phyloP scores from a whole-genome alignment of 148 eudicot species.

The Fagopyrum esculentum region DNA sequence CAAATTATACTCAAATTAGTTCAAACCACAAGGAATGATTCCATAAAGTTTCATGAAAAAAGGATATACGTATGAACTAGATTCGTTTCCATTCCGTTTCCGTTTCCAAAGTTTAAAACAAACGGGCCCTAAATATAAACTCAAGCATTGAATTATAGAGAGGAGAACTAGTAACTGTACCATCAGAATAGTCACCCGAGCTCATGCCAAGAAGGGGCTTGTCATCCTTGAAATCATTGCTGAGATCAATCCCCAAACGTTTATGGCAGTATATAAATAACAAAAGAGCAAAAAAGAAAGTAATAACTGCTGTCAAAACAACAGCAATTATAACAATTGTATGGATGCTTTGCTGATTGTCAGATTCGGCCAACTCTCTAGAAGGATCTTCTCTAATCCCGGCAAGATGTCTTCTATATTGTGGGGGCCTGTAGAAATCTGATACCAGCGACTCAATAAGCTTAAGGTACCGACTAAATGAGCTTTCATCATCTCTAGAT shows the following conservation, averaged over 20 bases:
- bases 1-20: too few species aligned
- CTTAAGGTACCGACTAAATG: slow-evolving; percentile 37
- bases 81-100: too few species aligned
- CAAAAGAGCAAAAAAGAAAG: slow-evolving; percentile 41
- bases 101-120: too few species aligned
- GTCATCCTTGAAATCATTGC: slow-evolving; percentile 47
- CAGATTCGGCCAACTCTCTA: slow-evolving; percentile 14
- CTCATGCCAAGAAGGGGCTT: slow-evolving; percentile 75
- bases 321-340: slow-evolving; percentile 43
- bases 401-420: slow-evolving; percentile 33
- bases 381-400: slow-evolving; percentile 20
- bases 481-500: slow-evolving; percentile 39
- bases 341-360: slow-evolving; percentile 18
- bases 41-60: too few species aligned
- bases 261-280: slow-evolving; percentile 44
- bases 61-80: too few species aligned
- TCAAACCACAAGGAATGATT: too few species aligned
- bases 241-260: slow-evolving; percentile 21
- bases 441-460: neutral
- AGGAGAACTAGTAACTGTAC: slow-evolving; percentile 11
- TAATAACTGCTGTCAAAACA: slow-evolving; percentile 51
- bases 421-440: slow-evolving; percentile 1
- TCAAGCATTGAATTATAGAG: neutral
- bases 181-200: slow-evolving; percentile 43
- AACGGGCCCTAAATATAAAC: too few species aligned